Evolutionary conservation across 2,329 filamentous ascomycete species (phyloP), one percentile per base, ranked within the genome.

Genomic region (Colletotrichum godetiae): DNA sequence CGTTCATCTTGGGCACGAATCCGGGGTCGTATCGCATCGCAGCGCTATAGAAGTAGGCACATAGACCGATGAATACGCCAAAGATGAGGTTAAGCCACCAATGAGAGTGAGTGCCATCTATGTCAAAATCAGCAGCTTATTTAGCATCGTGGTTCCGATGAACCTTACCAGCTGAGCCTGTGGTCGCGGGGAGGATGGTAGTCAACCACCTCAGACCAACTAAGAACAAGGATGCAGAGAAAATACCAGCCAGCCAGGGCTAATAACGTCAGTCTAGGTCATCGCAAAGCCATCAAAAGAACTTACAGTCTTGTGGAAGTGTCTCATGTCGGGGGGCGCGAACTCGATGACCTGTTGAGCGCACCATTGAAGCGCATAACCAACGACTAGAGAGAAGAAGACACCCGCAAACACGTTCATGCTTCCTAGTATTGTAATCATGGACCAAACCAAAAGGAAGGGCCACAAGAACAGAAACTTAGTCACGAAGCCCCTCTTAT

Each of bases 221-320:
- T 86, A 94, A 92, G 79, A 97, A 97, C 22, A 98, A 83, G 0
- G 95, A 94, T 2, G 88, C 95, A 0, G 95, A 93, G 84, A 99
- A 99, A 74, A 99, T 95, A 69, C 97, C 97, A 0, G 97, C 92
- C 77, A 99, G 87, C 88, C 95, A 98, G 13, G 97, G 96, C 92
- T 95, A 29, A 2, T 13, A 8, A 52, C n/a, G 72, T 79, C 70
- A 79, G 75, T 65, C 62, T 75, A n/a, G 1, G 5, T 49, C 42
- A n/a, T 72, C 46, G 77, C 73, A 4, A 57, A 29, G 27, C 35
- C 33, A 10, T 8, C 22, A 19, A 37, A 15, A 15, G 64, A 53
- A 85, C 92, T 78, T 86, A 95, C 93, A 72, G 97, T 98, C 84
- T 93, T 94, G 81, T 98, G 95, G 78, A 98, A 92, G 76, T 93